Conservation (phyloP, 2,329 filamentous ascomycete species). For the Hymenoscyphus linearis region DNA sequence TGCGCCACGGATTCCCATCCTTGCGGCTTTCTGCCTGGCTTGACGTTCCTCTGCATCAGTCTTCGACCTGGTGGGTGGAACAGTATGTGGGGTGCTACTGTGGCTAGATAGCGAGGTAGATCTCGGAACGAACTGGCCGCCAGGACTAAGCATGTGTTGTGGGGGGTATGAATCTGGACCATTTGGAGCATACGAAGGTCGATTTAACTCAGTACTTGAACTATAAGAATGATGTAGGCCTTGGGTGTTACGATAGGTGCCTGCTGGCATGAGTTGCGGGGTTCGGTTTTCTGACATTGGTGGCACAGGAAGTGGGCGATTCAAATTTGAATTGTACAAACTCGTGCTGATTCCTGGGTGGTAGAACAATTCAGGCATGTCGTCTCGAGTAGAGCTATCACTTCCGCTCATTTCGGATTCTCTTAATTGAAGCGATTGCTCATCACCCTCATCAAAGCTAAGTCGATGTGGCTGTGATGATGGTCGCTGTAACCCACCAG, state of each 20-base stretch:
- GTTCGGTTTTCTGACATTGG: conserved; percentile 41
- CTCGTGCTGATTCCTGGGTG: conserved; percentile 69
- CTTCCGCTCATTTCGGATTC: conserved; percentile 43
- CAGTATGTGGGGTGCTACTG: conserved; percentile 70
- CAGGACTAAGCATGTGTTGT: conserved; percentile 40
- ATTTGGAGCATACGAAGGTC: conserved; percentile 22
- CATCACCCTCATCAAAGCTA: conserved; percentile 92
- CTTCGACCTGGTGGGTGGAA: conserved; percentile 83
- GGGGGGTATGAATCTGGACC: conserved; percentile 29
- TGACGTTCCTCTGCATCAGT: conserved; percentile 75
- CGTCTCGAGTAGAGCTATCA: conserved; percentile 63
- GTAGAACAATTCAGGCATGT: conserved; percentile 88
- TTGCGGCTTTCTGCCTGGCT: conserved; percentile 47
- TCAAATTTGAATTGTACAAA: conserved; percentile 45
- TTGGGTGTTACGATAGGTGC: conserved; percentile 56
- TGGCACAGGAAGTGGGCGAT: conserved; percentile 58
- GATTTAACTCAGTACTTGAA: conserved; percentile 41
- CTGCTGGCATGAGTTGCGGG: conserved; percentile 46
- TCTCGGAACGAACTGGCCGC: conserved; percentile 49
- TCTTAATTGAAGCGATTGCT: conserved; percentile 55
- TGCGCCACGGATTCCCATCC: conserved; percentile 47
- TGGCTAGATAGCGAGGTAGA: conserved; percentile 82
- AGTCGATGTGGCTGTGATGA: conserved; percentile 65
- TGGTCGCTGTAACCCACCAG: conserved; percentile 80
- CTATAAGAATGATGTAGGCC: conserved; percentile 42